Conservation (phyloP, 2,329 filamentous ascomycete genomes). For the Cadophora malorum region DNA sequence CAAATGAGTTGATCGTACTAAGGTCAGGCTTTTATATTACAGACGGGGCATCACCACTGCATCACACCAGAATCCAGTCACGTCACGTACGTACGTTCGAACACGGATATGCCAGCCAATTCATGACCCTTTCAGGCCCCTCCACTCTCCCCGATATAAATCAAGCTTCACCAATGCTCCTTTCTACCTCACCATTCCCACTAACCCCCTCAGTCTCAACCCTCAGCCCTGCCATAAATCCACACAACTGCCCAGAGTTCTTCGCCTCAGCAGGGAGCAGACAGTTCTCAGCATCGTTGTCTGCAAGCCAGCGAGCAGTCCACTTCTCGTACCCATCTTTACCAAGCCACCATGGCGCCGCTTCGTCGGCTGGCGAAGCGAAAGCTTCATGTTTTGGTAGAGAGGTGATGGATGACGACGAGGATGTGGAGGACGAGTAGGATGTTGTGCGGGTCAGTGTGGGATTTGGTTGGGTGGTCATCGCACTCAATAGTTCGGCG, state of each 20-base stretch:
- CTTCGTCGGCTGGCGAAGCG: background rate
- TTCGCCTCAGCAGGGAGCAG: background rate
- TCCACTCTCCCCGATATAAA: background rate
- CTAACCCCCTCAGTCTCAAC: background rate
- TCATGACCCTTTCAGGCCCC: background rate
- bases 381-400: constrained; percentile 3
- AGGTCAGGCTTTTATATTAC: background rate
- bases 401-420: background rate
- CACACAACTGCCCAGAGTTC: background rate
- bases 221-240: background rate
- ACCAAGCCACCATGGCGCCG: constrained; percentile 9
- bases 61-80: background rate
- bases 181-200: background rate
- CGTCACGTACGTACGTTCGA: background rate
- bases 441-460: background rate
- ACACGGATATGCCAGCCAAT: background rate
- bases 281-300: constrained; percentile 11
- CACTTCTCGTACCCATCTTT: constrained; percentile 16
- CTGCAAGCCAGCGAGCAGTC: constrained; percentile 15
- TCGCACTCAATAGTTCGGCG: background rate
- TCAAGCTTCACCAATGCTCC: background rate
- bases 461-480: background rate
- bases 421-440: background rate
- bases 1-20: no score
- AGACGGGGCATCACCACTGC: no score